Evolutionary conservation across 2,329 filamentous ascomycete genomes (phyloP), one percentile per base, ranked within the genome.

Genomic region (Nemania sp.): DNA sequence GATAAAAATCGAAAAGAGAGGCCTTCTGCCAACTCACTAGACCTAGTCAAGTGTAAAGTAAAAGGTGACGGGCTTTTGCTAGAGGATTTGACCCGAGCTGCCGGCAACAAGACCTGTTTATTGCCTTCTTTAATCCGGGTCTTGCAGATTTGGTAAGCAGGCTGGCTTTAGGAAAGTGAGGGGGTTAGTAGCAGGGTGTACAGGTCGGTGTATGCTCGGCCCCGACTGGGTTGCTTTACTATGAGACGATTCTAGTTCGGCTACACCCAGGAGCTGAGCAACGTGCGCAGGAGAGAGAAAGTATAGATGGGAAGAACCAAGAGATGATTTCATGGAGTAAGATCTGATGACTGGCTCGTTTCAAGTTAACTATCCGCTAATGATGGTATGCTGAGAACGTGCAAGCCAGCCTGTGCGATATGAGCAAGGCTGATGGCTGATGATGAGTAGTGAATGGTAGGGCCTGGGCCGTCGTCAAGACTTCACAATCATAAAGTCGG

Each of bases 121-220:
- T 54, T 6, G 45, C n/a, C 43, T 64, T 67, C 38, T 51, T n/a
- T 18, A 45, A 45, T 38, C 55, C 7, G 32, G 41, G 15, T 7
- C 57, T 54, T n/a, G 61, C 13, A 65, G 43, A 61, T 26, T 57
- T 29, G 43, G 47, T 59, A 49, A 55, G 38, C 49, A n/a, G 45
- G 35, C 24, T 67, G 8, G 55, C 27, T n/a, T 51, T 26, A 53
- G 52, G 11, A 35, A 47, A 64, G 59, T 56, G 67, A 69, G 55
- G 61, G 67, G 60, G 52, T 29, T 52, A 52, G 38, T 22, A 38
- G 47, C 41, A 49, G 53, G 53, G 58, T 57, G 20, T 57, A 61
- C 56, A 52, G 62, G 49, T 70, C 64, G 64, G 57, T 62, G 57
- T 58, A 67, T 41, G 45, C 52, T 68, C 62, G 45, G 62, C 53